Base-by-base conservation (phyloP, 306 rosid genomes). In the Sechiopsis laciniata region DNA sequence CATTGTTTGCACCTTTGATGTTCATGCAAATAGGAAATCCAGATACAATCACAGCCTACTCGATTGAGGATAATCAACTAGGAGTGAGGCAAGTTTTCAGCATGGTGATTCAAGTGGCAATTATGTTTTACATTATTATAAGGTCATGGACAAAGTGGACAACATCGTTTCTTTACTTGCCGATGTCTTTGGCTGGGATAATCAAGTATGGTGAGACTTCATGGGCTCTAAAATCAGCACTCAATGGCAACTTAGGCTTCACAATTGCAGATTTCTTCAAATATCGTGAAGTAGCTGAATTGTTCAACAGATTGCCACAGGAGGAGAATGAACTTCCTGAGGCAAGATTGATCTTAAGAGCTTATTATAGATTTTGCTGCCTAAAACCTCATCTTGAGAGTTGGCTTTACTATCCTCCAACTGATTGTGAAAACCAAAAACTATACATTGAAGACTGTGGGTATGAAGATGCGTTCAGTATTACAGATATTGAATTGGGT, bases 1-100 rank as follows among this genome's bases (percentile, higher is more conserved):
- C 87, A 0, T 50, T 86, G 76, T 82, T 79, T 35, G 90, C 88
- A 6, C 93, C 93, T 14, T 74, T 88, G 24, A 85, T 88, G 59
- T 82, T 88, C 17, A 83, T 86, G 60, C 93, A 88, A 74, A 82
- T 86, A 66, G 94, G 94, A 53, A 84, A 82, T 54, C 88, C 94
- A 9, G 90, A 88, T 64, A 74, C 82, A 75, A 84, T 86, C 79
- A 88, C 94, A 8, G 90, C 94, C 21, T 88, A 84, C 81, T 86
- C 90, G 42, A 84, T 88, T 56, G 94, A 84, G 79, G 90, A 88
- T 19, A 86, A 79, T 10, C 80, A 82, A 54, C 71, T 88, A 32
- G 94, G 90, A 26, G 51, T 82, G 61, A 84, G 94, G 75, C 90
- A 88, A 32, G 50, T 83, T 8, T 79, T 86, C 55, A 46, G 74